These are phyloP conservation scores for Trichophyton verrucosum DNA, from an alignment of 2,329 filamentous ascomycete species.

Conservation along the genomic window DNA sequence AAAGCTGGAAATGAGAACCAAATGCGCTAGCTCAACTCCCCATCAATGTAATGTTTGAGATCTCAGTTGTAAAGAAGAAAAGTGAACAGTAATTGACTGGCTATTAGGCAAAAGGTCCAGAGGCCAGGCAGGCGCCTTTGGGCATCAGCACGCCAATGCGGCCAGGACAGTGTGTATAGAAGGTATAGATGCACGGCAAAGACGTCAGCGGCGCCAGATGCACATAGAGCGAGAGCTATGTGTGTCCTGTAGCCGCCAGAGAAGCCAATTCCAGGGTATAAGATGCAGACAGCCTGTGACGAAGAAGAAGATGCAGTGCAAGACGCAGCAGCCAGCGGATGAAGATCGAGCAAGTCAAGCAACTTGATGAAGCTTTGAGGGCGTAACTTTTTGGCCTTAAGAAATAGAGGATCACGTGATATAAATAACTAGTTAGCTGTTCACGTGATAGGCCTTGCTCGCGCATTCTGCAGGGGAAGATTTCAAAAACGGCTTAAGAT, in stretches of 20 bases:
- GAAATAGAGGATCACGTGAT: not conserved
- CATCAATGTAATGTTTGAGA: not conserved
- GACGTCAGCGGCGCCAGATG: not conserved
- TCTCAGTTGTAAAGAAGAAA: not conserved
- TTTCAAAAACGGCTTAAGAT: not conserved
- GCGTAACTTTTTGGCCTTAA: not conserved
- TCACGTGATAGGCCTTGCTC: not conserved
- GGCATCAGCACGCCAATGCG: constrained; percentile 1
- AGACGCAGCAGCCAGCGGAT: not conserved
- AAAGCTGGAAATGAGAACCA: not conserved
- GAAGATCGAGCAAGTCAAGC: not conserved
- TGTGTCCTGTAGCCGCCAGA: not conserved
- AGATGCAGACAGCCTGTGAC: not conserved
- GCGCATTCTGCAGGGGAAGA: too few species aligned
- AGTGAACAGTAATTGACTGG: not conserved
- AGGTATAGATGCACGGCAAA: not conserved
- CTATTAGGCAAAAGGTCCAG: not conserved
- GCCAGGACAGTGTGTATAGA: not conserved
- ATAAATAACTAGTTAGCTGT: not conserved
- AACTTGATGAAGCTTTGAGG: not conserved
- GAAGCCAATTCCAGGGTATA: not conserved
- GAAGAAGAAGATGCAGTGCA: not conserved
- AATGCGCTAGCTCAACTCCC: not conserved
- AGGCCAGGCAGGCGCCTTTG: not conserved
- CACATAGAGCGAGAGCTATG: not conserved